Percentiles rank a stretch among this genome's conserved stretches.
These are phyloP conservation scores for Lignosus rhinocerotis DNA, from an alignment of 1,284 basidiomycete genomes.

Conservation along the genomic window DNA sequence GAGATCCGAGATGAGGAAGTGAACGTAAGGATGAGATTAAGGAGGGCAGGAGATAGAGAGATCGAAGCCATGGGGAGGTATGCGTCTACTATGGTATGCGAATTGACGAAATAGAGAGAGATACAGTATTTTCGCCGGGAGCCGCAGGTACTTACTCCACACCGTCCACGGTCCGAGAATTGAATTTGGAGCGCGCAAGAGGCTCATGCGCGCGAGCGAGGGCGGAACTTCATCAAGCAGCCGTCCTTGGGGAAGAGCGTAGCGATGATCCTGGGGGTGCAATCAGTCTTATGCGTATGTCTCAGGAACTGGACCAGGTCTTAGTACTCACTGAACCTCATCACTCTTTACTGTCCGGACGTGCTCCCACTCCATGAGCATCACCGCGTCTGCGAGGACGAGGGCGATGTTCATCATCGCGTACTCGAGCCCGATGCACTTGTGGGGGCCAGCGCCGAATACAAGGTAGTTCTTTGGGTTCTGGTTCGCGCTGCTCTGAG, in stretches of 20 bases:
- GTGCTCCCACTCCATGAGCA: constrained; percentile 89
- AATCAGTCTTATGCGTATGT: neutral
- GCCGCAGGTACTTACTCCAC: neutral
- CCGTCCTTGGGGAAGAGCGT: constrained; percentile 95
- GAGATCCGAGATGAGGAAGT: neutral
- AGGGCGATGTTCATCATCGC: constrained; percentile 91
- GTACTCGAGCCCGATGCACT: constrained; percentile 93
- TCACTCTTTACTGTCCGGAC: constrained; percentile 78
- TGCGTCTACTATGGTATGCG: constrained; percentile 19
- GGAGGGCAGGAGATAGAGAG: constrained; percentile 5
- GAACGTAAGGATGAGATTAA: constrained; percentile 6
- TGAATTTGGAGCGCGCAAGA: neutral
- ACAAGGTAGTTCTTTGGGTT: constrained; percentile 96
- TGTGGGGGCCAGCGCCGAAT: constrained; percentile 92
- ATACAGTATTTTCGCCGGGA: constrained; percentile 8
- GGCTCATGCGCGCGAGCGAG: constrained; percentile 38
- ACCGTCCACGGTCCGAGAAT: neutral
- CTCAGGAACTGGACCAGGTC: too few species aligned
- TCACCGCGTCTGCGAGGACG: constrained; percentile 82
- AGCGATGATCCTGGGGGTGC: constrained; percentile 72
- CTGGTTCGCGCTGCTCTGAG: constrained; percentile 75
- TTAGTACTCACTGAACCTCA: constrained; percentile 72
- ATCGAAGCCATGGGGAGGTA: too few species aligned
- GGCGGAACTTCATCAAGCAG: constrained; percentile 77
- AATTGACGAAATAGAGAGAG: neutral